Evolutionary conservation across 805 yeast species (phyloP).

Genomic region (Barnettozyma vustinii): DNA sequence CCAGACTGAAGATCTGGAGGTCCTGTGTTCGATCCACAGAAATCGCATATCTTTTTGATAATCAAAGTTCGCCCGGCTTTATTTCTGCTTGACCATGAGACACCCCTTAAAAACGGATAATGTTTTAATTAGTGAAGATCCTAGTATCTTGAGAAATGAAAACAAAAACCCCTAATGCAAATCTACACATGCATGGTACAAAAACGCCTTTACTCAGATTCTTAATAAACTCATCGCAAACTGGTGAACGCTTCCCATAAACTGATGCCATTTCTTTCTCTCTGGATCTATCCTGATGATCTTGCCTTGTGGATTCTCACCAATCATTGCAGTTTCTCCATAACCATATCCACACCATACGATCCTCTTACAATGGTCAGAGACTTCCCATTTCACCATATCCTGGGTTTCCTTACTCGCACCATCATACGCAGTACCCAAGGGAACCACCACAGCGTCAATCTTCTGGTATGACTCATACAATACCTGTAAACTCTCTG

Average conservation of each 20-base stretch:
- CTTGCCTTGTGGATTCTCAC: constrained; percentile 14
- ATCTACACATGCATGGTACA: neutral
- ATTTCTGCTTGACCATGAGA: too few relatives aligned
- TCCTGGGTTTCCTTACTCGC: constrained; percentile 39
- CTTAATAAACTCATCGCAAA: neutral
- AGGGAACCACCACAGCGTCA: constrained; percentile 45
- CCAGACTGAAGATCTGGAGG: constrained; percentile 55
- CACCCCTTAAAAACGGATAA: too few relatives aligned
- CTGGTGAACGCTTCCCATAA: constrained; percentile 26
- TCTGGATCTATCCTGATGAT: constrained; percentile 17
- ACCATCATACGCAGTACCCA: constrained; percentile 33
- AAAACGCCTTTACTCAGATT: neutral
- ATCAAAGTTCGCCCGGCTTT: too few relatives aligned
- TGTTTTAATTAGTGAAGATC: too few relatives aligned
- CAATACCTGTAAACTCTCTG: neutral
- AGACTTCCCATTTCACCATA: constrained; percentile 37
- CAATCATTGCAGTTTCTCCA: constrained; percentile 33
- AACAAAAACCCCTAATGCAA: too few relatives aligned
- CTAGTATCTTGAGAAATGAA: too few relatives aligned
- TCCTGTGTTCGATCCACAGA: constrained; percentile 82
- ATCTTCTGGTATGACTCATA: constrained; percentile 32
- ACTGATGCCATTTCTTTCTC: constrained; percentile 24
- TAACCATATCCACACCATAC: constrained; percentile 55
- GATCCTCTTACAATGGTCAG: constrained; percentile 42
- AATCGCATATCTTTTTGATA: constrained; percentile 37